phyloP scores from a whole-genome alignment of 768 basidiomycete species.

The Lentinula edodes region DNA sequence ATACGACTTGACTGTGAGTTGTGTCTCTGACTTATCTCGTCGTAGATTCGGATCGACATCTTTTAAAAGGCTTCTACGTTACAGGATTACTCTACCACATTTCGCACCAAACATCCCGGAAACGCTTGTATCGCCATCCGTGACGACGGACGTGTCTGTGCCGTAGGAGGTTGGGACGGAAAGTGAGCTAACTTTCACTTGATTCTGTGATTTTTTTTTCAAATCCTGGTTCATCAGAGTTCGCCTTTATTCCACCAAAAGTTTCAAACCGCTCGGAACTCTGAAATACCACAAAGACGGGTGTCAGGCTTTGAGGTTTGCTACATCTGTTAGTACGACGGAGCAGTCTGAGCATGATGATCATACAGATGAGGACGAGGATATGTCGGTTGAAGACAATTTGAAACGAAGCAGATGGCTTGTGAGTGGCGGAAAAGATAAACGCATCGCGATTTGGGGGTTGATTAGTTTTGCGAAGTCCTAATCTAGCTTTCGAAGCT shows the following conservation, averaged over 20 bases:
- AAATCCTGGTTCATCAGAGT: constrained; percentile 39
- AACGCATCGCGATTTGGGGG: constrained; percentile 67
- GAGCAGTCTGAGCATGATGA: constrained; percentile 24
- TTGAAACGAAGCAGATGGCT: constrained; percentile 54
- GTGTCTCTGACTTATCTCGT: neutral
- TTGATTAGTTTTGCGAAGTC: constrained; percentile 44
- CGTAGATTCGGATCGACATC: neutral
- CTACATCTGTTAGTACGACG: constrained; percentile 21
- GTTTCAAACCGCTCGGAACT: constrained; percentile 79
- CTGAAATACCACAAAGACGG: constrained; percentile 76
- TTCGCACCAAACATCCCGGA: constrained; percentile 73
- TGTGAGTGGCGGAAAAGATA: constrained; percentile 60
- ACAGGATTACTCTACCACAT: constrained; percentile 12
- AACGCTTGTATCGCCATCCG: constrained; percentile 74
- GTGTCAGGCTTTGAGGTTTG: constrained; percentile 75
- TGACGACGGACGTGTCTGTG: constrained; percentile 73
- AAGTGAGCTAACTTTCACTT: constrained; percentile 44
- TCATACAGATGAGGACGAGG: constrained; percentile 47
- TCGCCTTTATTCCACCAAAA: constrained; percentile 75
- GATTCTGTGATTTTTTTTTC: neutral
- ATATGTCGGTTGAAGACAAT: constrained; percentile 39
- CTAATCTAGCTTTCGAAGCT: neutral
- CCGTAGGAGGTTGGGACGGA: constrained; percentile 93
- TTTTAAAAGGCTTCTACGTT: neutral
- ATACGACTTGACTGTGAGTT: constrained; percentile 48